Conservation (phyloP, 2,329 filamentous ascomycete species). For the Grosmannia penicillata region DNA sequence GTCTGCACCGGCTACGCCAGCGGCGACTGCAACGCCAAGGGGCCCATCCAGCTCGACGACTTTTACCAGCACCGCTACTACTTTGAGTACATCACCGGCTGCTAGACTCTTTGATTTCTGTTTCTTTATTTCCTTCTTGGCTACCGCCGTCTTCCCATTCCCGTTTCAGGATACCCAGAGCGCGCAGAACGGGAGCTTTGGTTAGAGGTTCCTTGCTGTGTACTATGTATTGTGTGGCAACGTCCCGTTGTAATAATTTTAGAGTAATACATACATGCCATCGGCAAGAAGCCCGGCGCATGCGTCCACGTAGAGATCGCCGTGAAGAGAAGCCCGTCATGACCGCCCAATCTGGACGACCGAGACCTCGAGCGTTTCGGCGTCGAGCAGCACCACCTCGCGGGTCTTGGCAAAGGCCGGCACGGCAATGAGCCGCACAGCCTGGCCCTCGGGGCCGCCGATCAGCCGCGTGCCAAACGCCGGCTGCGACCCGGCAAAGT, state of each 20-base stretch:
- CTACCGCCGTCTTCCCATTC: no score
- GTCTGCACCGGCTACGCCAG: constrained; percentile 34
- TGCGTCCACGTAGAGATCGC: no score
- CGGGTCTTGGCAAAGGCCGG: constrained; percentile 68
- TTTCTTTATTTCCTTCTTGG: no score
- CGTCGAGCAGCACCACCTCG: constrained; percentile 70
- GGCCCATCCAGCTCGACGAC: constrained; percentile 23
- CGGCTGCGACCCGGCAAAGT: constrained; percentile 77
- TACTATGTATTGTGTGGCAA: no score
- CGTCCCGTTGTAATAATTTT: no score
- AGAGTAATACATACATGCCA: no score
- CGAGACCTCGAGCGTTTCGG: constrained; percentile 70
- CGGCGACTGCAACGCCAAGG: constrained; percentile 34
- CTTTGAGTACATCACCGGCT: constrained; percentile 27
- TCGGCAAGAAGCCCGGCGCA: no score
- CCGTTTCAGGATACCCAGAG: no score
- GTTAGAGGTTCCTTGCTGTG: no score
- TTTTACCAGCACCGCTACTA: constrained; percentile 32
- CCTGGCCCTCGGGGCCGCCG: constrained; percentile 50
- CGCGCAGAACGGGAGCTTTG: no score
- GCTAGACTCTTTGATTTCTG: no score
- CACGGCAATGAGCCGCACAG: constrained; percentile 65
- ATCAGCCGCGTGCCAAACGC: constrained; percentile 60
- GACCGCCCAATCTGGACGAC: constrained; percentile 38
- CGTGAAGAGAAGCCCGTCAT: background rate